Conservation (phyloP, 2,329 filamentous ascomycete species). For the Phyllosticta ampelicida region DNA sequence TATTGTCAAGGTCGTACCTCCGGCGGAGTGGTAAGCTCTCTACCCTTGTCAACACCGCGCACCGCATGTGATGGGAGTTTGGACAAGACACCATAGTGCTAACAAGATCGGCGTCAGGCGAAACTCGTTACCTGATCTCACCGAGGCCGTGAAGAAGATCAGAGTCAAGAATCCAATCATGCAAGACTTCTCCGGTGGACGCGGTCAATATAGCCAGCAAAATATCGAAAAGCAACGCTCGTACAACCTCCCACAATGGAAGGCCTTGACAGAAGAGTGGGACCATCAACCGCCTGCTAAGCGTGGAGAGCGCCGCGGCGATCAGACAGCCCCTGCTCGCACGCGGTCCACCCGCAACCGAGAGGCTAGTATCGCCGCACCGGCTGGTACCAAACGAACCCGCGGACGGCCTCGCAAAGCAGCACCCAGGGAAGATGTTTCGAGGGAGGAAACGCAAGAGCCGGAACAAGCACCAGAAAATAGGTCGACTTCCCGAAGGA, state of each 20-base stretch:
- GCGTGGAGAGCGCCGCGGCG: conserved; percentile 62
- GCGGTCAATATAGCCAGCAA: conserved; percentile 91
- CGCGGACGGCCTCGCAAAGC: conserved; percentile 37
- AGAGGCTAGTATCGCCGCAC: conserved; percentile 20
- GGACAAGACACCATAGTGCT: background rate
- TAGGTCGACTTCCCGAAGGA: conserved; percentile 19
- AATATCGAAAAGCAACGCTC: conserved; percentile 94
- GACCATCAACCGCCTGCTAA: conserved; percentile 91
- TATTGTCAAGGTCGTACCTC: conserved; percentile 91
- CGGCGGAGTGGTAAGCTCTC: conserved; percentile 70
- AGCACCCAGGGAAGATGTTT: conserved; percentile 15
- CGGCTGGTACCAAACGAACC: conserved; percentile 37
- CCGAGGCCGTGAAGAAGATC: conserved; percentile 82
- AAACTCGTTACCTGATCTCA: conserved; percentile 62
- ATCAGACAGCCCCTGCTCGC: conserved; percentile 21
- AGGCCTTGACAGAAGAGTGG: conserved; percentile 81
- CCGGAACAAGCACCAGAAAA: conserved; percentile 18
- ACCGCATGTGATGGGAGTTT: background rate
- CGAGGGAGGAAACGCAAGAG: conserved; percentile 22
- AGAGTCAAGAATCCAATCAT: conserved; percentile 94
- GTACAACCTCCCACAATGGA: conserved; percentile 96
- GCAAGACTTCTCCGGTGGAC: conserved; percentile 93
- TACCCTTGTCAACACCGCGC: background rate
- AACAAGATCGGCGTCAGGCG: conserved; percentile 35
- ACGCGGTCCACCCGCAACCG: conserved; percentile 24